phyloP scores from a whole-genome alignment of 306 rosid species.

The Adenanthera pavonina region DNA sequence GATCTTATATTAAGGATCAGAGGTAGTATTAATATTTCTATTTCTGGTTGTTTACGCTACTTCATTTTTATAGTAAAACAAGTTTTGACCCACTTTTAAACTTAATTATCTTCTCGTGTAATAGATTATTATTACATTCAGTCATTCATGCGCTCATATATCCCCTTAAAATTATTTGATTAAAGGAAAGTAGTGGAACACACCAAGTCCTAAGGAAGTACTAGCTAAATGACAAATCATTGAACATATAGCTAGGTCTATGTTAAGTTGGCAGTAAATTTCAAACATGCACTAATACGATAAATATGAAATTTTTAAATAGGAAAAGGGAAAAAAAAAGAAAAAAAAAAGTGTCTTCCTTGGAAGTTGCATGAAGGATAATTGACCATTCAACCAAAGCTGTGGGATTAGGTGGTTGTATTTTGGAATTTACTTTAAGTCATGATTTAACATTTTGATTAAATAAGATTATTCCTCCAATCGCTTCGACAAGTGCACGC shows the following conservation, averaged over 20 bases:
- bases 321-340: background rate
- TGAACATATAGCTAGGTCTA: background rate
- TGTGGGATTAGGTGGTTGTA: slow-evolving; percentile 41
- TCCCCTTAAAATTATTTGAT: background rate
- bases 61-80: background rate
- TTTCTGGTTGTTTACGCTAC: background rate
- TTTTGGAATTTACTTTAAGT: background rate
- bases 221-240: background rate
- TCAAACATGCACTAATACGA: background rate
- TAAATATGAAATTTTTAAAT: background rate
- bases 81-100: background rate
- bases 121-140: background rate
- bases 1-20: no score
- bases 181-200: background rate
- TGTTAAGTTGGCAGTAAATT: background rate
- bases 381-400: slow-evolving; percentile 37
- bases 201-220: background rate
- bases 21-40: background rate
- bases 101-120: background rate
- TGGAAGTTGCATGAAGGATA: background rate
- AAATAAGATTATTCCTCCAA: background rate
- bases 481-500: slow-evolving; percentile 33
- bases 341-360: background rate
- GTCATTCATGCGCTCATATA: background rate
- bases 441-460: slow-evolving; percentile 13